Evolutionary conservation across 1,284 basidiomycete genomes (phyloP).

Genomic region (Tremellales sp.): DNA sequence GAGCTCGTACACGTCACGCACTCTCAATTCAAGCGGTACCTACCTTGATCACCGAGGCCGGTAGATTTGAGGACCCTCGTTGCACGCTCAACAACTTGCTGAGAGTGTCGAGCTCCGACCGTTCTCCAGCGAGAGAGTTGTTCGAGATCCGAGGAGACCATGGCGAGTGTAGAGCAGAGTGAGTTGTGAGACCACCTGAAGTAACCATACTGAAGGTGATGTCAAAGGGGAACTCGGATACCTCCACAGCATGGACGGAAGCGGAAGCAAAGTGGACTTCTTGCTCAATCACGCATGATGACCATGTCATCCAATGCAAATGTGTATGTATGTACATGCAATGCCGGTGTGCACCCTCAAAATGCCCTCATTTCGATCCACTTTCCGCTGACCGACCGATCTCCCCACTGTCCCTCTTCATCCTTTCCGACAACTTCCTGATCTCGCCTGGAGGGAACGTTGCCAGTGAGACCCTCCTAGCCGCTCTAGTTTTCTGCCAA

Average conservation of each 20-base stretch:
- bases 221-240: too few relatives aligned
- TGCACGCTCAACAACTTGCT: conserved; percentile 66
- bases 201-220: too few relatives aligned
- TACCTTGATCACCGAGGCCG: conserved; percentile 36
- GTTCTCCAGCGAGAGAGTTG: conserved; percentile 65
- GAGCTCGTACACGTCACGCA: not conserved
- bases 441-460: not conserved
- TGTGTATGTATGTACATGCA: too few relatives aligned
- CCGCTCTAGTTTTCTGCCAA: conserved; percentile 77
- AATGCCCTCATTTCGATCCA: too few relatives aligned
- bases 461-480: conserved; percentile 69
- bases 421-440: not conserved
- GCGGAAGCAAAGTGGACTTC: too few relatives aligned
- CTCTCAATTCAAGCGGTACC: conserved; percentile 3
- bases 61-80: conserved; percentile 54
- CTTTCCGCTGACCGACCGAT: too few relatives aligned
- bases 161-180: too few relatives aligned
- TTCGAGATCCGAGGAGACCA: conserved; percentile 63
- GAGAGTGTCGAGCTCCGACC: conserved; percentile 65
- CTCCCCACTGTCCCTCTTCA: not conserved
- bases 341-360: too few relatives aligned
- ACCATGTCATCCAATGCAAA: too few relatives aligned
- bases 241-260: too few relatives aligned
- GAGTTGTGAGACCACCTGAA: too few relatives aligned
- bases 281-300: too few relatives aligned